Evolutionary conservation across 208 protist genomes (phyloP).

Genomic region (Trichomonas tenax): DNA sequence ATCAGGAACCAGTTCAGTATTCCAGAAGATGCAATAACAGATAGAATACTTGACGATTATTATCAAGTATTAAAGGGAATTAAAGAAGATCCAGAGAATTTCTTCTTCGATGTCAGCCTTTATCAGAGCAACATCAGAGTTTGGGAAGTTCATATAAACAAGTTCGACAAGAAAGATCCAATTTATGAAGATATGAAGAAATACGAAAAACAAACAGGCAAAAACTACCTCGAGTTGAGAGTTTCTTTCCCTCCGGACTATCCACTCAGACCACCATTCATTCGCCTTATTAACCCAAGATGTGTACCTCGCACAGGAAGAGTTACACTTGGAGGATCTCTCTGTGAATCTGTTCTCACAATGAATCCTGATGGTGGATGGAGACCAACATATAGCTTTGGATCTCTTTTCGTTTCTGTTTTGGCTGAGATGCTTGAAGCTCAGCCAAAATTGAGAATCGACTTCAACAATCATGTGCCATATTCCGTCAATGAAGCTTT

Average conservation of each 20-base stretch:
- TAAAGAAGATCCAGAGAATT: background rate
- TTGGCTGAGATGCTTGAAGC: background rate
- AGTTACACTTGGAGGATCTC: conserved; percentile 22
- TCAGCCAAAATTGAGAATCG: background rate
- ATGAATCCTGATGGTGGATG: background rate
- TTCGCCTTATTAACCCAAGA: background rate
- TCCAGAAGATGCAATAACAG: background rate
- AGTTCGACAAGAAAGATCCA: background rate
- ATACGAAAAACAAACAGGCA: background rate
- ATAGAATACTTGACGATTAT: background rate
- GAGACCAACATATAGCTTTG: background rate
- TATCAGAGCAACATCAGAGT: background rate
- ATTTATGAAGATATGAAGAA: background rate
- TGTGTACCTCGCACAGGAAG: conserved; percentile 12
- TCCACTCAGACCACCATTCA: conserved; percentile 21
- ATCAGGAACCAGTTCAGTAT: background rate
- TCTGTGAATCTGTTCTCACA: conserved; percentile 23
- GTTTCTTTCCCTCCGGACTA: conserved; percentile 24
- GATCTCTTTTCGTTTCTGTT: background rate
- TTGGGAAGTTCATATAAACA: background rate
- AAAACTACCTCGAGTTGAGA: background rate
- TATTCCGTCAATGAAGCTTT: background rate
- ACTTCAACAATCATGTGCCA: background rate
- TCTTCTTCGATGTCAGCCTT: background rate
- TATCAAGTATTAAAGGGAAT: background rate